Evolutionary conservation across 2,329 filamentous ascomycete genomes (phyloP).

Genomic region (Cladosporium oxysporum): DNA sequence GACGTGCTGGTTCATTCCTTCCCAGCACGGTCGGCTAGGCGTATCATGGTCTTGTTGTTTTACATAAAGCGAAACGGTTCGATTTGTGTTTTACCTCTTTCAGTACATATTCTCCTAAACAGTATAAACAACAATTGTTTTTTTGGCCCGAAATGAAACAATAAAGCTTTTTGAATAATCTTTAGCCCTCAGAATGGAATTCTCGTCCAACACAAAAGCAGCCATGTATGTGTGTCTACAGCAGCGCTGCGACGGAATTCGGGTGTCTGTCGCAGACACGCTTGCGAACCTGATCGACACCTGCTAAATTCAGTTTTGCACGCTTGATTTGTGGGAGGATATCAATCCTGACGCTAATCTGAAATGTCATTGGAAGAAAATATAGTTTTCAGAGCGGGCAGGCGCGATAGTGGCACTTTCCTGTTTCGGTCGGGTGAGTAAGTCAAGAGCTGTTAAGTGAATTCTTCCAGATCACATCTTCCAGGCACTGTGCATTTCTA

Average conservation of each 20-base stretch:
- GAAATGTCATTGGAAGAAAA: too few relatives aligned
- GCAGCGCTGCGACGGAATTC: not conserved
- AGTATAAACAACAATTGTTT: not conserved
- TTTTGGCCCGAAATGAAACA: not conserved
- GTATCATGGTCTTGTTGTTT: not conserved
- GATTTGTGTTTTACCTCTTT: not conserved
- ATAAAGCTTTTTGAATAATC: not conserved
- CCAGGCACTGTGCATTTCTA: not conserved
- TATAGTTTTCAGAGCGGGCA: too few relatives aligned
- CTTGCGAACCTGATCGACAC: too few relatives aligned
- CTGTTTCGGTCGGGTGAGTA: not conserved
- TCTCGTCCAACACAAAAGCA: not conserved
- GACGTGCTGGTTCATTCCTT: slow-evolving; percentile 4
- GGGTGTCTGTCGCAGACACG: not conserved
- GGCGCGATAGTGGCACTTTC: not conserved
- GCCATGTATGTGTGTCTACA: not conserved
- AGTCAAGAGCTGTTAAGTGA: not conserved
- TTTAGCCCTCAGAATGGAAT: not conserved
- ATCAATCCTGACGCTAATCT: too few relatives aligned
- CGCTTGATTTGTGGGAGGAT: too few relatives aligned
- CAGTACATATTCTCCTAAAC: not conserved
- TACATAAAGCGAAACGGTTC: not conserved
- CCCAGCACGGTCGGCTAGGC: not conserved
- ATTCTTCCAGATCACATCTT: not conserved
- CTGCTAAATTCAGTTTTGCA: too few relatives aligned